Evolutionary conservation across 352 stramenopile species (phyloP).

Genomic region (Thraustochytrium striatum): DNA sequence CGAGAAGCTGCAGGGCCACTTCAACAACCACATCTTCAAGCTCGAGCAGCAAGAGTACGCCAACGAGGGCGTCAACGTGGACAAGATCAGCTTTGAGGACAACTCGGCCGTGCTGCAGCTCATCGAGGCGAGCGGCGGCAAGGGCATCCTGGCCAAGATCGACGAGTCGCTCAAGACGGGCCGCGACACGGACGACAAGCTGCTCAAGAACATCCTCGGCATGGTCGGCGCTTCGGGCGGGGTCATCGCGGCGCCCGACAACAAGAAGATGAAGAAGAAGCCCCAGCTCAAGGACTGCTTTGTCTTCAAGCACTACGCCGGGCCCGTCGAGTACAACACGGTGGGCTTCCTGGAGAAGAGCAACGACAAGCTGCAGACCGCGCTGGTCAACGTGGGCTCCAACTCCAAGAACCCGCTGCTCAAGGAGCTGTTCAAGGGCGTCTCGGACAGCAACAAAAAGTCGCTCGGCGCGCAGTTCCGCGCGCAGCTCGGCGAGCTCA

Average conservation of each 20-base stretch:
- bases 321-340: conserved; percentile 85
- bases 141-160: conserved; percentile 35
- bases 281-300: conserved; percentile 61
- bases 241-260: conserved; percentile 15
- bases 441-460: conserved; percentile 50
- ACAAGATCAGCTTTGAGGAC: conserved; percentile 81
- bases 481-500: conserved; percentile 79
- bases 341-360: conserved; percentile 93
- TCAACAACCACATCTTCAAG: conserved; percentile 73
- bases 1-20: conserved; percentile 80
- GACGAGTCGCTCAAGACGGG: conserved; percentile 40
- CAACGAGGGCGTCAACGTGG: conserved; percentile 87
- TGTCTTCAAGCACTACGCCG: conserved; percentile 90
- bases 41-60: conserved; percentile 85
- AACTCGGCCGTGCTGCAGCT: conserved; percentile 60
- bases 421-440: conserved; percentile 43
- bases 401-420: conserved; percentile 50
- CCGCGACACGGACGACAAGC: neutral
- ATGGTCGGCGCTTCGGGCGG: neutral
- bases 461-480: conserved; percentile 78
- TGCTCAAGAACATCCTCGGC: conserved; percentile 22
- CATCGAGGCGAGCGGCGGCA: conserved; percentile 2
- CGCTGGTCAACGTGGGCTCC: conserved; percentile 66
- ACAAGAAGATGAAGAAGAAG: conserved; percentile 26
- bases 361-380: conserved; percentile 87